Conservation (phyloP, 2,329 filamentous ascomycete species). For the Lizonia empirigonia region DNA sequence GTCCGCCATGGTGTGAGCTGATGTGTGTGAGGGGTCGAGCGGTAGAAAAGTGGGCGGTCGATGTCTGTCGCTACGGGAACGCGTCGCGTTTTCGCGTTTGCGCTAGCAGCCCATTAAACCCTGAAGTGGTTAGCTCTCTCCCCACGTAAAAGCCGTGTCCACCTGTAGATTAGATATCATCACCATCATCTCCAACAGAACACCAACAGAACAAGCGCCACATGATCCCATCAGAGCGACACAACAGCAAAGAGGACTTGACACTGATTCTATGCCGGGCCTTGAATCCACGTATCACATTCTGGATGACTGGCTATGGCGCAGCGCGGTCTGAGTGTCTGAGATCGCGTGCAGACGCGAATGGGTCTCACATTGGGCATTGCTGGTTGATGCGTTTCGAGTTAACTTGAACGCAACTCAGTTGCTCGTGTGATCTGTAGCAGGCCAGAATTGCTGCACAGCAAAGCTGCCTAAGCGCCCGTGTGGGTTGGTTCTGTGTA, state of each 20-base stretch:
- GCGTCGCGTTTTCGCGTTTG: constrained; percentile 27
- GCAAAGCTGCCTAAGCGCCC: too few species aligned
- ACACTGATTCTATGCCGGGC: too few species aligned
- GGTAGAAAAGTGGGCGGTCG: constrained; percentile 22
- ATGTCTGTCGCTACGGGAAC: constrained; percentile 26
- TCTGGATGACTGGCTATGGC: neutral
- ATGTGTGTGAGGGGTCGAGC: constrained; percentile 21
- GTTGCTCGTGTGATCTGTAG: neutral
- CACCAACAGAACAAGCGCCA: neutral
- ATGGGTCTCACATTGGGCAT: neutral
- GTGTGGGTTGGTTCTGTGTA: neutral
- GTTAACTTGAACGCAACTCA: neutral
- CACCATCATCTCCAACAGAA: neutral
- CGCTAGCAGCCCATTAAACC: constrained; percentile 12
- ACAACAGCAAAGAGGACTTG: neutral
- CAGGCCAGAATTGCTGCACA: neutral
- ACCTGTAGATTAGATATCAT: neutral
- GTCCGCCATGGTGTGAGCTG: constrained; percentile 57
- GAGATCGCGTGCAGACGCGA: neutral
- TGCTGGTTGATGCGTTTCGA: neutral
- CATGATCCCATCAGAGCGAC: neutral
- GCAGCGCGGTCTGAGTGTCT: neutral
- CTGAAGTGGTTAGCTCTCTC: constrained; percentile 5
- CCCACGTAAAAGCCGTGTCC: neutral
- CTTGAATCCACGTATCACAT: neutral